Percentiles rank a stretch among this genome's conserved stretches.
Conservation (phyloP, 495 filamentous ascomycete species). For the Talaromyces ruber region DNA sequence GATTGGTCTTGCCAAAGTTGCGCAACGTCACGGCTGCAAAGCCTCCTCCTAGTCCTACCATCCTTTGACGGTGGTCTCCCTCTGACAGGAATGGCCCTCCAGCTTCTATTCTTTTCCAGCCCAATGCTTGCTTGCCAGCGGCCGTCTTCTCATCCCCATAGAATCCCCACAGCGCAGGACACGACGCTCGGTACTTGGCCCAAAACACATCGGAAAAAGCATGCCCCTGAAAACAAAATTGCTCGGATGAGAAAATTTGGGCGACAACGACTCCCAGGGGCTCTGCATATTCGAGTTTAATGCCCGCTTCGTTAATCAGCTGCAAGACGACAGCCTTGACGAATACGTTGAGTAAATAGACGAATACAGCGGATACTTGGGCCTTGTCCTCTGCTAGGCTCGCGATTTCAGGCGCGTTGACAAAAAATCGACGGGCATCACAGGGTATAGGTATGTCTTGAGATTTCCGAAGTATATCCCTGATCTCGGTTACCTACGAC, state of each 20-base stretch:
- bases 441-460: constrained; percentile 4
- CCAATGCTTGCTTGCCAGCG: constrained; percentile 57
- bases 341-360: constrained; percentile 80
- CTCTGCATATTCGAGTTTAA: constrained; percentile 64
- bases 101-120: constrained; percentile 58
- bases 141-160: constrained; percentile 67
- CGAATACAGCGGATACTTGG: constrained; percentile 58
- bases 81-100: constrained; percentile 49
- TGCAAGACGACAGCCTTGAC: constrained; percentile 69
- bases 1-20: constrained; percentile 60
- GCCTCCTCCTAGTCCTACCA: constrained; percentile 78
- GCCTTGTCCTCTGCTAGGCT: constrained; percentile 35
- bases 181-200: constrained; percentile 73
- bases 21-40: constrained; percentile 74
- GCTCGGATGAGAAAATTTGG: constrained; percentile 60
- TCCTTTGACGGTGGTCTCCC: constrained; percentile 65
- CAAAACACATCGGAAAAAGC: constrained; percentile 79
- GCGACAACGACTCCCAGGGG: constrained; percentile 71
- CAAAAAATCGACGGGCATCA: constrained; percentile 60
- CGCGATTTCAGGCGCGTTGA: constrained; percentile 44
- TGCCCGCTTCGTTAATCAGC: constrained; percentile 64
- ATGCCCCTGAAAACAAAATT: constrained; percentile 59
- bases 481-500: constrained; percentile 2
- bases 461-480: constrained; percentile 6
- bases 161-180: constrained; percentile 83